Evolutionary conservation across 805 yeast genomes (phyloP).

Genomic region (Metschnikowia arizonensis): DNA sequence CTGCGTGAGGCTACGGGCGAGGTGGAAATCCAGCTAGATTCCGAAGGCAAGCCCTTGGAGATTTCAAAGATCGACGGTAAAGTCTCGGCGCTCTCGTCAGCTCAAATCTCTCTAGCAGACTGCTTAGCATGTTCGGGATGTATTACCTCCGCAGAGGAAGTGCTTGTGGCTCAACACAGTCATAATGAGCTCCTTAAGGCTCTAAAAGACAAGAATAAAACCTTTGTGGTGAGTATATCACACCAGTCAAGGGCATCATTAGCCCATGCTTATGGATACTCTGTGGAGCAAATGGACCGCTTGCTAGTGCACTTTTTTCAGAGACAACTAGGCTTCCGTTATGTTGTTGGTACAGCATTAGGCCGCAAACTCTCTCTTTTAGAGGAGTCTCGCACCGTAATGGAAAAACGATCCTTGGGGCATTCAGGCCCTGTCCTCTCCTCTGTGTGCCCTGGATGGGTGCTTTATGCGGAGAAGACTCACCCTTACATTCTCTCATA

Average conservation of each 20-base stretch:
- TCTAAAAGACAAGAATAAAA: constrained; percentile 30
- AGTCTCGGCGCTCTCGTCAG: constrained; percentile 56
- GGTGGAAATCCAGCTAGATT: constrained; percentile 52
- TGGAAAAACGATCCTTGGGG: background rate
- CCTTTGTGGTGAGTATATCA: constrained; percentile 71
- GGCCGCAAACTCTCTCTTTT: constrained; percentile 68
- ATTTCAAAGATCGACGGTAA: constrained; percentile 60
- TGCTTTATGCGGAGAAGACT: constrained; percentile 90
- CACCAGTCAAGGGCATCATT: constrained; percentile 85
- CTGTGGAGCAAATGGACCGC: constrained; percentile 56
- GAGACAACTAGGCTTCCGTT: constrained; percentile 59
- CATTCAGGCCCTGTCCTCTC: constrained; percentile 52
- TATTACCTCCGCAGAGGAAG: constrained; percentile 95
- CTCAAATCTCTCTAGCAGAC: constrained; percentile 85
- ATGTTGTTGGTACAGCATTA: constrained; percentile 78
- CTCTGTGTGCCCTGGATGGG: constrained; percentile 94
- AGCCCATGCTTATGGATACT: constrained; percentile 58
- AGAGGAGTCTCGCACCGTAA: constrained; percentile 29
- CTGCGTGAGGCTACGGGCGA: constrained; percentile 23
- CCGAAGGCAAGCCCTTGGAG: constrained; percentile 59
- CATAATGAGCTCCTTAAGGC: constrained; percentile 72
- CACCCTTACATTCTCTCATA: constrained; percentile 77
- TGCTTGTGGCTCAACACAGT: constrained; percentile 84
- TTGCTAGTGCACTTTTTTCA: constrained; percentile 56
- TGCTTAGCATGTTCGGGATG: constrained; percentile 97